Base-by-base conservation (phyloP, 2,329 filamentous ascomycete species). In the Fusarium nurragi region DNA sequence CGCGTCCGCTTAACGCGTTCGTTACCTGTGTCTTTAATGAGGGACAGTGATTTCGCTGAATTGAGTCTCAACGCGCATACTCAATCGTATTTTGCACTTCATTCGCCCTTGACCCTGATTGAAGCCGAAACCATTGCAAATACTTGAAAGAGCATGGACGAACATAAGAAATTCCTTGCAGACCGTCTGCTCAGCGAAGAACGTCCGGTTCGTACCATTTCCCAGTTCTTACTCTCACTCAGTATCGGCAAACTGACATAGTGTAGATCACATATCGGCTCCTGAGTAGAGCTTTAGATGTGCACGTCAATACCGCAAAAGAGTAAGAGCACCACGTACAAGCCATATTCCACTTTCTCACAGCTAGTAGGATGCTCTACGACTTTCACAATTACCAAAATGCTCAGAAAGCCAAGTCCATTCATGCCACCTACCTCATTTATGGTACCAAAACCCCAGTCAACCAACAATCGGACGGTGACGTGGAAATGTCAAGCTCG, bases 391-490 rank as follows among this genome's bases (percentile, higher is more conserved):
- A 84, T 63, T 86, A 83, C 54, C 91, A 97, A 90, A 76, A 96
- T 95, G 86, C 87, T 94, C 16, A 96, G 87, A 77, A 91, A 60
- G 84, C 90, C 0, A 85, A 87, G 21, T 89, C 88, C 23, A 82
- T 97, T n/a, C 87, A 96, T 78, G 95, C 94, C 40, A 97, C 93
- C n/a, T 99, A 97, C 77, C 81, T 97, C 45, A 75, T 99, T 41
- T 90, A 89, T 47, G 95, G 94, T 36, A 85, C 81, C 21, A 90
- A 86, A 71, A 82, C 77, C 50, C 71, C 72, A 7, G 73, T 74
- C 18, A 75, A 77, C 14, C 68, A 62, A 2, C 71, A 77, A 22
- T 79, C 82, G 32, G 83, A 90, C 69, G 86, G 81, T n/a, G 89
- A 91, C 49, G 86, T 93, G 55, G 87, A 89, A 40, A 90, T 92